Conservation (phyloP, 176 grass and related monocot species). For the Miscanthus lutarioriparius region DNA sequence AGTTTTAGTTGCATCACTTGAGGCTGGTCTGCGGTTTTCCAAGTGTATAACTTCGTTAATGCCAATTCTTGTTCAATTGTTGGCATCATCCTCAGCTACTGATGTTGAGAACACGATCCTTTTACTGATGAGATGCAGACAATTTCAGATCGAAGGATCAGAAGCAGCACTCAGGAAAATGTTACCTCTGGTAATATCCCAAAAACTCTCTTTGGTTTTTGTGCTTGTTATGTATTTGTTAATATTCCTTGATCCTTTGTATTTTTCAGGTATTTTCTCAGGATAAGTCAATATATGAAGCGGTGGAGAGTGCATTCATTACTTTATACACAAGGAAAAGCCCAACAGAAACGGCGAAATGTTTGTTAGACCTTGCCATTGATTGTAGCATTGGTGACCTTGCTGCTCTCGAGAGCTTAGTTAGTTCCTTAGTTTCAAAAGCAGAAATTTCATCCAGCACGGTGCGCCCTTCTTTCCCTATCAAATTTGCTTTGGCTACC, state of each 20-base stretch:
- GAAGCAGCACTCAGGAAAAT: conserved; percentile 86
- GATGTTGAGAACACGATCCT: conserved; percentile 97
- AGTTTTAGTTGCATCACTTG: conserved; percentile 94
- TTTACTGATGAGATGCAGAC: conserved; percentile 92
- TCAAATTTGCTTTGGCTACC: conserved; percentile 6
- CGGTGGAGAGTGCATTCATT: conserved; percentile 90
- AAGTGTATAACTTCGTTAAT: conserved; percentile 79
- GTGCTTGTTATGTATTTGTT: neutral
- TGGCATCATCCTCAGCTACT: conserved; percentile 86
- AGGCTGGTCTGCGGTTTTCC: conserved; percentile 85
- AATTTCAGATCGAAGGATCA: conserved; percentile 97
- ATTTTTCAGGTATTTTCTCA: conserved; percentile 86
- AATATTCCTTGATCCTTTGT: conserved; percentile 25
- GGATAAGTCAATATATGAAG: conserved; percentile 97
- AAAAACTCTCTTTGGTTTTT: conserved; percentile 26
- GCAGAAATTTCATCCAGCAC: conserved; percentile 81
- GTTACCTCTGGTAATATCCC: conserved; percentile 76
- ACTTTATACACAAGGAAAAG: conserved; percentile 79
- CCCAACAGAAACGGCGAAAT: conserved; percentile 83
- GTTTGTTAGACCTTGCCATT: conserved; percentile 67
- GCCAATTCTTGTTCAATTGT: conserved; percentile 79
- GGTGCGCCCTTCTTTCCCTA: conserved; percentile 47
- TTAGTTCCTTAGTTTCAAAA: conserved; percentile 80
- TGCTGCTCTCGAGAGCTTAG: conserved; percentile 79
- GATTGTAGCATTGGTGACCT: conserved; percentile 84